A percentile compares a stretch with the other conserved stretches of the same genome.
phyloP scores from a whole-genome alignment of 2,329 filamentous ascomycete species.

The Aspergillus spinulosporus region DNA sequence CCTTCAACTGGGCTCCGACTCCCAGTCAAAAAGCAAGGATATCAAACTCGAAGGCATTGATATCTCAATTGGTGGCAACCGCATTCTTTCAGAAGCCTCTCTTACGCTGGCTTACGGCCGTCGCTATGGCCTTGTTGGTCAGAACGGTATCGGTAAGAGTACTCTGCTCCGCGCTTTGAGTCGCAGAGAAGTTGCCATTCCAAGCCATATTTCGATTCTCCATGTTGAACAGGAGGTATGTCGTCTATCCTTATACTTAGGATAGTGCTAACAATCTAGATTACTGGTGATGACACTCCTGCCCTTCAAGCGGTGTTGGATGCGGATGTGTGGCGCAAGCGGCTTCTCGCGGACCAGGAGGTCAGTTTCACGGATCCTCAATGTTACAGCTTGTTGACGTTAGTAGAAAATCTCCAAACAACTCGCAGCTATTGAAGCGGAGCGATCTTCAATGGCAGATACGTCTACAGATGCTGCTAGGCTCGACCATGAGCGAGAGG shows the following conservation, averaged over 20 bases:
- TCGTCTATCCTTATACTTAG: slow-evolving; percentile 26
- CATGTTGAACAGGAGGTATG: slow-evolving; percentile 95
- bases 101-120: slow-evolving; percentile 88
- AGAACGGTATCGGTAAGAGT: slow-evolving; percentile 98
- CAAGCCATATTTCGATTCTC: slow-evolving; percentile 96
- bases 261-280: slow-evolving; percentile 52
- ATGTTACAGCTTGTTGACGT: background rate
- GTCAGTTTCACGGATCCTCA: slow-evolving; percentile 50
- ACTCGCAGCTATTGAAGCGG: slow-evolving; percentile 72
- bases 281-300: slow-evolving; percentile 91
- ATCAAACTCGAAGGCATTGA: slow-evolving; percentile 97
- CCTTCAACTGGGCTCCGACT: slow-evolving; percentile 73
- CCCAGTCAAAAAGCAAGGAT: slow-evolving; percentile 89
- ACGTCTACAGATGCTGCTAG: slow-evolving; percentile 85
- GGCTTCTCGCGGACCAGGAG: slow-evolving; percentile 83
- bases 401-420: slow-evolving; percentile 71
- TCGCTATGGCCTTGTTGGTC: slow-evolving; percentile 94
- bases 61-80: slow-evolving; percentile 82
- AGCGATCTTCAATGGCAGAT: slow-evolving; percentile 79
- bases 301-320: slow-evolving; percentile 94
- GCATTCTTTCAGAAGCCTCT: slow-evolving; percentile 87
- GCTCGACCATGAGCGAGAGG: slow-evolving; percentile 84
- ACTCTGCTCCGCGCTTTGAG: slow-evolving; percentile 91
- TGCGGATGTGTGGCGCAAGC: slow-evolving; percentile 97
- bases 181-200: slow-evolving; percentile 89